These are phyloP conservation scores for Fusarium incarnatum DNA, from an alignment of 2,329 filamentous ascomycete genomes.

Conservation along the genomic window DNA sequence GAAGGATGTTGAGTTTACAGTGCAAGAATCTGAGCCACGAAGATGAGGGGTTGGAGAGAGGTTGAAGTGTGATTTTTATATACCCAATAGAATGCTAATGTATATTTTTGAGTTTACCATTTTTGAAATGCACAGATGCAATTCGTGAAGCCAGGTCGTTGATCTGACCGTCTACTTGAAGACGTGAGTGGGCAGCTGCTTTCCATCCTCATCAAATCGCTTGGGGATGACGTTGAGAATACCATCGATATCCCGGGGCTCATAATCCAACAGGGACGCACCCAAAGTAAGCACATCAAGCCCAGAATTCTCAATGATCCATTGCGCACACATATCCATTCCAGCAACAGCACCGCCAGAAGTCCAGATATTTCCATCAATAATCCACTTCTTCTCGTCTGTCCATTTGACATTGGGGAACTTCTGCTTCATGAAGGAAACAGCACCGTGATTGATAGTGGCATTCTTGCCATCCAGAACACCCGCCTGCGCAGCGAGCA, in stretches of 20 bases:
- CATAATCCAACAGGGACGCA: slow-evolving; percentile 47
- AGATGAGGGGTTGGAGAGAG: neutral
- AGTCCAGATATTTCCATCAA: slow-evolving; percentile 61
- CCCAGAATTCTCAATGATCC: slow-evolving; percentile 53
- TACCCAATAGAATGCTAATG: neutral
- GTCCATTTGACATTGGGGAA: slow-evolving; percentile 59
- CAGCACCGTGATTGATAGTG: slow-evolving; percentile 55
- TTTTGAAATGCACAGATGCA: neutral
- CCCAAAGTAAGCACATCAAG: slow-evolving; percentile 43
- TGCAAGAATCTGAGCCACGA: slow-evolving; percentile 14
- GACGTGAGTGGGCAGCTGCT: slow-evolving; percentile 45
- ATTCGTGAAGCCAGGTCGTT: too few species aligned
- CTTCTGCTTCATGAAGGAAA: slow-evolving; percentile 46
- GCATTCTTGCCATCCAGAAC: slow-evolving; percentile 57
- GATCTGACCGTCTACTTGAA: neutral
- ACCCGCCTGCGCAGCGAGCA: slow-evolving; percentile 49
- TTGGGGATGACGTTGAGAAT: slow-evolving; percentile 44
- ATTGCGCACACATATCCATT: slow-evolving; percentile 58
- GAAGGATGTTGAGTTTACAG: slow-evolving; percentile 40
- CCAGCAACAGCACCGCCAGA: slow-evolving; percentile 58
- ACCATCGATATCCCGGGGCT: slow-evolving; percentile 52
- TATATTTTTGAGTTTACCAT: neutral
- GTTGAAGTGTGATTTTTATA: neutral
- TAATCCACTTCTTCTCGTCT: slow-evolving; percentile 57
- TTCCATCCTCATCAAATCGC: slow-evolving; percentile 46